A percentile compares a stretch with the other conserved stretches of the same genome.
phyloP scores from a whole-genome alignment of 148 eudicot species.

The Silene uniflora region DNA sequence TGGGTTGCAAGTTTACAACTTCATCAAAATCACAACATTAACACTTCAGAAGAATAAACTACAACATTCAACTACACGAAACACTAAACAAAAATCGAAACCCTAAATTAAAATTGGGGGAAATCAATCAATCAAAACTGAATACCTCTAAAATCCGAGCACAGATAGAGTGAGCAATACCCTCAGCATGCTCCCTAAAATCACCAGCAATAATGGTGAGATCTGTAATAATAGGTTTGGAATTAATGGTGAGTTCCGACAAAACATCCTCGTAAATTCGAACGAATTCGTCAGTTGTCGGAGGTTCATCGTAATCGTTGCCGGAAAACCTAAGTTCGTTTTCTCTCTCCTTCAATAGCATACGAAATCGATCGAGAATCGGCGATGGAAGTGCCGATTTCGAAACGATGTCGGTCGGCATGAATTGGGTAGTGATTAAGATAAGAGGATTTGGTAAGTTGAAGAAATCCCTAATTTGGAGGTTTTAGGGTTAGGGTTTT shows the following conservation, averaged over 20 bases:
- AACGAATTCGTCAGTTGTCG: conserved; percentile 55
- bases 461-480: conserved; percentile 22
- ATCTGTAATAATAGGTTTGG: conserved; percentile 91
- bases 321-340: conserved; percentile 40
- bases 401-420: conserved; percentile 35
- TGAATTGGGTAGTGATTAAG: conserved; percentile 15
- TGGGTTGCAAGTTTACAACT: conserved; percentile 26
- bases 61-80: conserved; percentile 18
- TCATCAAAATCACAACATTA: conserved; percentile 3
- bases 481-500: conserved; percentile 18
- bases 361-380: conserved; percentile 67
- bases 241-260: conserved; percentile 71
- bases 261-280: conserved; percentile 57
- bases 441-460: background rate
- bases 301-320: conserved; percentile 26
- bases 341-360: conserved; percentile 53
- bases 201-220: conserved; percentile 90
- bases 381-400: conserved; percentile 33
- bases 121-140: conserved; percentile 1
- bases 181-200: conserved; percentile 55
- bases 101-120: conserved; percentile 11
- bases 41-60: conserved; percentile 1
- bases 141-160: conserved; percentile 82
- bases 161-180: conserved; percentile 77
- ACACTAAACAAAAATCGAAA: conserved; percentile 22